Conservation (phyloP, 2,329 filamentous ascomycete species). For the Apiospora saccharicola region DNA sequence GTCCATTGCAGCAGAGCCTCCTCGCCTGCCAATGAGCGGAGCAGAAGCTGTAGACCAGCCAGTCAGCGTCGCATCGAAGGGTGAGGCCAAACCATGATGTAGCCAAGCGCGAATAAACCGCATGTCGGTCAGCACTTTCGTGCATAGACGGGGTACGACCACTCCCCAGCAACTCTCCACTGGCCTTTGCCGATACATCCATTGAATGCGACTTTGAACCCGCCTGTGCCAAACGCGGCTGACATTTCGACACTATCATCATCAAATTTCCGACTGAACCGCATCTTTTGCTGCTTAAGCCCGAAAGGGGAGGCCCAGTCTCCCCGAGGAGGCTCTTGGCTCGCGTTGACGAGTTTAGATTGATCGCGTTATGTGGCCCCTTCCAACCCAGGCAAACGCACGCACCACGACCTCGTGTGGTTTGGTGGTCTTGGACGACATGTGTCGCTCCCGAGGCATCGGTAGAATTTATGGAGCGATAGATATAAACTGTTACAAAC, state of each 20-base stretch:
- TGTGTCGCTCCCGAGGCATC: slow-evolving; percentile 18
- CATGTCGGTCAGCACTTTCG: slow-evolving; percentile 11
- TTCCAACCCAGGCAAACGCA: neutral
- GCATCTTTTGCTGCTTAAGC: neutral
- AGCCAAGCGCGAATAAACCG: slow-evolving; percentile 12
- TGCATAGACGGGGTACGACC: neutral
- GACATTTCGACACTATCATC: neutral
- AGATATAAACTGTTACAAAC: slow-evolving; percentile 23
- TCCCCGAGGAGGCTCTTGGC: neutral
- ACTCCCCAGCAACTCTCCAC: neutral
- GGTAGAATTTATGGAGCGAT: slow-evolving; percentile 12
- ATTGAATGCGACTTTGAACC: neutral
- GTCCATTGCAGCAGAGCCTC: slow-evolving; percentile 11
- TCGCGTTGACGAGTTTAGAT: neutral
- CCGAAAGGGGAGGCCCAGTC: neutral
- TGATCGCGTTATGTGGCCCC: slow-evolving; percentile 9
- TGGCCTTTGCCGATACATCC: neutral
- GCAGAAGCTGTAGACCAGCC: neutral
- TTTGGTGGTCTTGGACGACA: neutral
- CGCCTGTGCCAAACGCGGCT: neutral
- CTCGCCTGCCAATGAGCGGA: slow-evolving; percentile 15
- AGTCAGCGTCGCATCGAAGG: neutral
- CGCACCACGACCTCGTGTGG: neutral
- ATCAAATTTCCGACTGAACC: slow-evolving; percentile 17
- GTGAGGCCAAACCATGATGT: slow-evolving; percentile 5